phyloP scores from a whole-genome alignment of 768 basidiomycete species.

The Sistotremastrum niveocremeum region DNA sequence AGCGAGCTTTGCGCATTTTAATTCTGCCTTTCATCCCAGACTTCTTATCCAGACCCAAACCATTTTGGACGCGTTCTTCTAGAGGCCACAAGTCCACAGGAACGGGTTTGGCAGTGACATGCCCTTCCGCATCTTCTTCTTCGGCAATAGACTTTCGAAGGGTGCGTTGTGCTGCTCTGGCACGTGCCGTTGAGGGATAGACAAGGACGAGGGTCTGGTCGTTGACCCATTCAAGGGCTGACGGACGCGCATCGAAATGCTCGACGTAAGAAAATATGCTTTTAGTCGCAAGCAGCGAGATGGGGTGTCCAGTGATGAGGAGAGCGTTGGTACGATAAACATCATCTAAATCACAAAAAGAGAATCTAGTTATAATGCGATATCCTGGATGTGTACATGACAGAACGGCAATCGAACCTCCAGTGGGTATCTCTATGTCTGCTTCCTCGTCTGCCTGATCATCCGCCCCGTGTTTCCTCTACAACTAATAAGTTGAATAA shows the following conservation, averaged over 20 bases:
- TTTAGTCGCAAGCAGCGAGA: constrained; percentile 60
- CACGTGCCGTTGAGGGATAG: constrained; percentile 42
- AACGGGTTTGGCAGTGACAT: constrained; percentile 50
- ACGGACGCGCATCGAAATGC: constrained; percentile 60
- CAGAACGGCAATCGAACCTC: constrained; percentile 5
- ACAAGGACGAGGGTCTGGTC: constrained; percentile 74
- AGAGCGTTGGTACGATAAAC: constrained; percentile 48
- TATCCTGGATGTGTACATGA: background rate
- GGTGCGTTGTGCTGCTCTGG: constrained; percentile 34
- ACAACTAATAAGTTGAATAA: constrained; percentile 6
- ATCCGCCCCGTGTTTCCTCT: constrained; percentile 36
- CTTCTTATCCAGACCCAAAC: constrained; percentile 41
- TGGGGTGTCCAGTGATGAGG: constrained; percentile 58
- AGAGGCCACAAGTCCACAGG: constrained; percentile 69
- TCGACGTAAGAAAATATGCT: constrained; percentile 73
- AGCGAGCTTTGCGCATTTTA: constrained; percentile 63
- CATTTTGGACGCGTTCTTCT: constrained; percentile 61
- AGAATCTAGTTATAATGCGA: background rate
- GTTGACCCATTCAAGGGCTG: constrained; percentile 78
- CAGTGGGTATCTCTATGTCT: background rate
- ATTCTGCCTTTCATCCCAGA: constrained; percentile 54
- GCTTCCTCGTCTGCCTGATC: constrained; percentile 10
- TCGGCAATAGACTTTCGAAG: constrained; percentile 42
- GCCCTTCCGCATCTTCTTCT: constrained; percentile 39
- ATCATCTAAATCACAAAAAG: constrained; percentile 5